Percentiles rank a stretch among this genome's conserved stretches.
phyloP scores from a whole-genome alignment of 176 grass and related monocot genomes.

The Carex parvula region DNA sequence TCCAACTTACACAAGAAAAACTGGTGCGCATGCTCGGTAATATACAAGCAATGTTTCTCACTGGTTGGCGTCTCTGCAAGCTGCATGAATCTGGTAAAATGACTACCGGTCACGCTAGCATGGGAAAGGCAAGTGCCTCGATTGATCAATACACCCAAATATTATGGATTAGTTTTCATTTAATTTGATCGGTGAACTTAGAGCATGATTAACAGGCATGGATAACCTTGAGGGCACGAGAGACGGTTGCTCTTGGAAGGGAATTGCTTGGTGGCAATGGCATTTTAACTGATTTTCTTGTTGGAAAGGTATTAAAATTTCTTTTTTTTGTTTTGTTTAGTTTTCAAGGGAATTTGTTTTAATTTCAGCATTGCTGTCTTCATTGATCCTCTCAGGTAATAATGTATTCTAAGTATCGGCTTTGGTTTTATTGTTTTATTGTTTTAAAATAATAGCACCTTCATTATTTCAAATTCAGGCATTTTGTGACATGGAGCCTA shows the following conservation, averaged over 20 bases:
- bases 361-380: neutral
- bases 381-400: neutral
- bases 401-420: neutral
- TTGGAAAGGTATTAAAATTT: constrained; percentile 49
- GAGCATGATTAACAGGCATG: constrained; percentile 35
- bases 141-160: neutral
- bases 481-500: constrained; percentile 61
- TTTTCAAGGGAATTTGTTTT: neutral
- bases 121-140: constrained; percentile 34
- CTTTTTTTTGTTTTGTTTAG: neutral
- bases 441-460: neutral
- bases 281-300: constrained; percentile 77
- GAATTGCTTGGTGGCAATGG: constrained; percentile 76
- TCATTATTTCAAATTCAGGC: constrained; percentile 33
- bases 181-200: neutral
- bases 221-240: constrained; percentile 57
- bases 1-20: constrained; percentile 63
- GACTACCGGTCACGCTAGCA: constrained; percentile 48
- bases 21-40: constrained; percentile 58
- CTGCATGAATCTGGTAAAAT: constrained; percentile 40
- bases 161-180: neutral
- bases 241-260: constrained; percentile 54
- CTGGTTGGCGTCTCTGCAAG: constrained; percentile 48
- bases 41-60: constrained; percentile 55
- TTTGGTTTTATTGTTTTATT: neutral